Conservation (phyloP, 352 stramenopile genomes). For the Hyaloperonospora brassicae region DNA sequence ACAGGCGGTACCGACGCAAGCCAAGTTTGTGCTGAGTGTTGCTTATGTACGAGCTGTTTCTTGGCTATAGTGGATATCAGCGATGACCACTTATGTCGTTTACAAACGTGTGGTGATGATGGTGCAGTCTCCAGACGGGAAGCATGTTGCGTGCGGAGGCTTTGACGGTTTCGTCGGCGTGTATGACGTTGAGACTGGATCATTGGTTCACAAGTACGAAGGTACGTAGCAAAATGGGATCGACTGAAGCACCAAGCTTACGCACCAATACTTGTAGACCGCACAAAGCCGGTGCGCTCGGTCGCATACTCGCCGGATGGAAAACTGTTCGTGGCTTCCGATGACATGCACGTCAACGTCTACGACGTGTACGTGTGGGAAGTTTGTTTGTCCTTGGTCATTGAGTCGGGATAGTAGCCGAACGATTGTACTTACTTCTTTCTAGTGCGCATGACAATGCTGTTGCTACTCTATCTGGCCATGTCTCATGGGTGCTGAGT, state of each 20-base stretch:
- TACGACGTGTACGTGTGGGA: constrained; percentile 82
- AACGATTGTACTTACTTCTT: background rate
- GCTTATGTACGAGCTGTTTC: constrained; percentile 44
- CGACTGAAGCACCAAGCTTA: constrained; percentile 3
- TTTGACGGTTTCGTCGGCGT: constrained; percentile 83
- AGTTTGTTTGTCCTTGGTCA: background rate
- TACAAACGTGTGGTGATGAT: constrained; percentile 2
- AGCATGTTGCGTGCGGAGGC: constrained; percentile 70
- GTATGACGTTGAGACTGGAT: constrained; percentile 73
- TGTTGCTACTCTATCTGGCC: constrained; percentile 78
- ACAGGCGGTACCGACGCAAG: constrained; percentile 58
- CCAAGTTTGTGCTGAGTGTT: constrained; percentile 74
- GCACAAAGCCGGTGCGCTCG: constrained; percentile 82
- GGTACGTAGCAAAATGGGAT: constrained; percentile 19
- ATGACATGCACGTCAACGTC: constrained; percentile 90
- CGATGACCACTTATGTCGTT: constrained; percentile 4
- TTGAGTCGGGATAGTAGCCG: background rate
- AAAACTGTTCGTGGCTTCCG: constrained; percentile 82
- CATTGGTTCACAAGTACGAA: constrained; percentile 82
- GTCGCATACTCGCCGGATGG: constrained; percentile 79
- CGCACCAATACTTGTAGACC: constrained; percentile 33
- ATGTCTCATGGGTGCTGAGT: constrained; percentile 86
- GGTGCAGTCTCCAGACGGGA: constrained; percentile 64
- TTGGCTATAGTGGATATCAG: background rate
- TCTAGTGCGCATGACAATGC: constrained; percentile 60